Evolutionary conservation across 2,329 filamentous ascomycete species (phyloP), one percentile per base, ranked within the genome.

Genomic region (Exophiala dermatitidis): DNA sequence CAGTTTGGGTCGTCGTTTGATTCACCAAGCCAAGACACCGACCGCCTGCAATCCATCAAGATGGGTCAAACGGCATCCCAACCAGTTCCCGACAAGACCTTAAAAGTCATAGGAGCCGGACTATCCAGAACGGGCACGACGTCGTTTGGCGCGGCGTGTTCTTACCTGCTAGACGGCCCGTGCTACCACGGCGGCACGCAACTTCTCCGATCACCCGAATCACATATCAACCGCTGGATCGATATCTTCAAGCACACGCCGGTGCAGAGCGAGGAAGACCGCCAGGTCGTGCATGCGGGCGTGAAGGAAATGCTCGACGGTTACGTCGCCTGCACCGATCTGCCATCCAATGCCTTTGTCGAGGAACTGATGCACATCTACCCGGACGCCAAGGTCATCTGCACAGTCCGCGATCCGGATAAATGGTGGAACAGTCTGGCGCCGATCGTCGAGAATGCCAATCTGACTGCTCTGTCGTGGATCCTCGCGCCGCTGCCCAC

Each of bases 111-210:
- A 29, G 60, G 60, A 32, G 58, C 58, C 6, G 60, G 60, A 46
- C 54, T 62, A 12, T 59, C 75, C 9, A 69, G 76, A 46, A 78
- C 76, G 1, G 76, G 76, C 9, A 78, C 75, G 1, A 67, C 76
- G 6, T 77, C 77, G 28, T 74, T 77, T 67, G 72, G 71, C 33
- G 60, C 71, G 37, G 77, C 77, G 1, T 64, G 79, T 5, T 69
- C 68, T 54, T 73, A 71, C 52, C 68, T 79, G 2, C 71, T 78
- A 4, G 62, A 74, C 36, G 75, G 73, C 0, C 76, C 77, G 2
- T 70, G 74, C 41, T 72, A 75, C 60, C 76, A 79, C 56, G 73
- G 74, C 46, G 77, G 77, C 28, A 76, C 69, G 0, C 70, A 73
- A 54, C 61, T 62, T 48, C 48, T 62, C n/a, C 56, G 55, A 47